A percentile compares a stretch with the other conserved stretches of the same genome.
phyloP scores from a whole-genome alignment of 2,329 filamentous ascomycete genomes.

The Thyridium curvatum region DNA sequence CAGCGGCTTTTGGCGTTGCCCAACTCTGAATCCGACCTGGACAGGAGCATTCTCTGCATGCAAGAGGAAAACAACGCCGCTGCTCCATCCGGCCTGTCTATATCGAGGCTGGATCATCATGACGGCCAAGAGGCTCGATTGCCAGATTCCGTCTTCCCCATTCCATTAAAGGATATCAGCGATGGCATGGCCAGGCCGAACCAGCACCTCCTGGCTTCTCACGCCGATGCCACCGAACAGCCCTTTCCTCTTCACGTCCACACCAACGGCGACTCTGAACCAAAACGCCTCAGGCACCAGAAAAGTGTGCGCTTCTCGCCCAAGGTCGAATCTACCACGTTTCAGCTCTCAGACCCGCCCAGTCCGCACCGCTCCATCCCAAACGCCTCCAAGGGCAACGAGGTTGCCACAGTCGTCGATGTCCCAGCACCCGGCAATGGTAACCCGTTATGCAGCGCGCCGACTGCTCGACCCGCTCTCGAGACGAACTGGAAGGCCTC shows the following conservation, averaged over 20 bases:
- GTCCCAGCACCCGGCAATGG: neutral
- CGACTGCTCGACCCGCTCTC: neutral
- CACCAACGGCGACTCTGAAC: neutral
- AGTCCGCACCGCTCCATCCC: conserved; percentile 26
- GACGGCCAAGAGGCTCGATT: too few species aligned
- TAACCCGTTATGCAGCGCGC: too few species aligned
- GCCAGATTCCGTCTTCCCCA: too few species aligned
- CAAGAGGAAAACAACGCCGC: too few species aligned
- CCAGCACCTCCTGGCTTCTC: neutral
- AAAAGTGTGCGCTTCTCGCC: conserved; percentile 70
- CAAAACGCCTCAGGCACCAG: conserved; percentile 27
- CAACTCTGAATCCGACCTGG: conserved; percentile 43
- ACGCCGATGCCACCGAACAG: too few species aligned
- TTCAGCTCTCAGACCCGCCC: conserved; percentile 44
- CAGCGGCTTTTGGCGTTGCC: conserved; percentile 45
- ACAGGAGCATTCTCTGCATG: neutral
- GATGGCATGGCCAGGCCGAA: conserved; percentile 2
- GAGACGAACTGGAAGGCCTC: neutral
- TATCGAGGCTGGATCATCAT: too few species aligned
- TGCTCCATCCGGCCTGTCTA: too few species aligned
- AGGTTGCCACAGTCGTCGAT: too few species aligned
- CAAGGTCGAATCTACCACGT: conserved; percentile 58
- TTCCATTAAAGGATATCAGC: too few species aligned
- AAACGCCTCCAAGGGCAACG: conserved; percentile 9
- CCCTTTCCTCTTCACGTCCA: too few species aligned